Evolutionary conservation across 306 rosid species (phyloP), one percentile per base, ranked within the genome.

Genomic region (Dalbergia oliveri): DNA sequence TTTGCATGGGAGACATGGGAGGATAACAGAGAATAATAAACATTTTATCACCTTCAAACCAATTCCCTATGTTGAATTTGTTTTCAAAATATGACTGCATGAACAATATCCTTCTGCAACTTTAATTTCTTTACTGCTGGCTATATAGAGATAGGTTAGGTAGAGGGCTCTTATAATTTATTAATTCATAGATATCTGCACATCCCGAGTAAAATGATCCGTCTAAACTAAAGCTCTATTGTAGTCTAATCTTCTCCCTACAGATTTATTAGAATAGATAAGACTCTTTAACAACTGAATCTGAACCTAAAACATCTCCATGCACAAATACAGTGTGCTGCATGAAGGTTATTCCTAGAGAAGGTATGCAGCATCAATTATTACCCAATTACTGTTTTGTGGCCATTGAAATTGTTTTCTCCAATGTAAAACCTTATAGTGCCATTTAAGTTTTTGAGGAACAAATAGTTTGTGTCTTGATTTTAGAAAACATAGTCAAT

Each of bases 321-420:
- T 14, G 68, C 23, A 64, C 39, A 64, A 35, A 15, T 12, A 6
- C n/a, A 6, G 21, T 63, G 21, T 31, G n/a, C 18, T 63, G 68
- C 68, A 14, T 33, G 19, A 5, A 34, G 11, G 18, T 33, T 26
- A 21, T 56, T 56, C 61, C 8, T 7, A 16, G 68, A 34, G 18
- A 10, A 61, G 45, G 45, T 18, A 4, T 23, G 56, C 5, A 60
- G 34, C 71, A 16, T 76, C 63, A 76, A 66, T 77, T 51, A 51
- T 77, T 66, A 65, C 63, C 19, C 63, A 62, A 75, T 63, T 45
- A 50, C 72, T 50, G 16, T 51, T 11, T 58, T 64, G 3, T 60
- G 50, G 26, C 41, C 43, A 19, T 58, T 37, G 39, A 41, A 73
- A 18, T 41, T 73, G 78, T 39, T 41, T 73, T 37, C 23, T 2